A percentile compares a stretch with the other conserved stretches of the same genome.
These are phyloP conservation scores for Ruellia speciosa DNA, from an alignment of 305 asterid species.

Conservation along the genomic window DNA sequence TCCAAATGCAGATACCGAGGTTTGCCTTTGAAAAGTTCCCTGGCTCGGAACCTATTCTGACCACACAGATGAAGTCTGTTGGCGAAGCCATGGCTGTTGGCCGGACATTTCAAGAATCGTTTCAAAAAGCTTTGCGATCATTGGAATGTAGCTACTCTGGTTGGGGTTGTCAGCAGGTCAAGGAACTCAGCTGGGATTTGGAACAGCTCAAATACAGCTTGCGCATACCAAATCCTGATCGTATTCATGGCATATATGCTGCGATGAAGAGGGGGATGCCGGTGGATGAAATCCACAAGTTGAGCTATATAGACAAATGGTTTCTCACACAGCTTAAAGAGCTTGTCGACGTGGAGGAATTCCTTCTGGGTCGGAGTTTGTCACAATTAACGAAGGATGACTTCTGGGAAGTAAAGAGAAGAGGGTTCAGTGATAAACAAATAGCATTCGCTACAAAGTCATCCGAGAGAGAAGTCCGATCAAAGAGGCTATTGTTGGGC, in stretches of 20 bases:
- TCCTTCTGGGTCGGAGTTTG: constrained; percentile 40
- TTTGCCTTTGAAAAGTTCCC: constrained; percentile 97
- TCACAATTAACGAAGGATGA: constrained; percentile 69
- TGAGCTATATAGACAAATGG: constrained; percentile 80
- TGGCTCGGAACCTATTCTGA: constrained; percentile 86
- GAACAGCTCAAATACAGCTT: constrained; percentile 68
- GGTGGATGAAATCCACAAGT: constrained; percentile 71
- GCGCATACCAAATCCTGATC: constrained; percentile 84
- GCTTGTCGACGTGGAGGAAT: constrained; percentile 84
- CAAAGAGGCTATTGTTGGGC: constrained; percentile 62
- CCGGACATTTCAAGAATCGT: constrained; percentile 93
- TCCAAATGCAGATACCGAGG: constrained; percentile 63
- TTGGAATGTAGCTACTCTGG: constrained; percentile 74
- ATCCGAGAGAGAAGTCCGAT: constrained; percentile 71
- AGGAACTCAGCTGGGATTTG: constrained; percentile 87
- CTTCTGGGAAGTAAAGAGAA: constrained; percentile 80
- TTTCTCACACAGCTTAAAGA: constrained; percentile 84
- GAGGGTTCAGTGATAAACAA: constrained; percentile 94
- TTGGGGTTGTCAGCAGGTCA: constrained; percentile 89
- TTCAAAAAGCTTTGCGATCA: constrained; percentile 87
- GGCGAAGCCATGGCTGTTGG: constrained; percentile 99
- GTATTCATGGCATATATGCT: constrained; percentile 79
- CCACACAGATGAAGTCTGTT: constrained; percentile 97
- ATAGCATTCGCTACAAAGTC: constrained; percentile 75
- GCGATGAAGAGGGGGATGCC: constrained; percentile 92